Conservation (phyloP, 371 early-diverging fungal species). For the Apophysomyces sp. region DNA sequence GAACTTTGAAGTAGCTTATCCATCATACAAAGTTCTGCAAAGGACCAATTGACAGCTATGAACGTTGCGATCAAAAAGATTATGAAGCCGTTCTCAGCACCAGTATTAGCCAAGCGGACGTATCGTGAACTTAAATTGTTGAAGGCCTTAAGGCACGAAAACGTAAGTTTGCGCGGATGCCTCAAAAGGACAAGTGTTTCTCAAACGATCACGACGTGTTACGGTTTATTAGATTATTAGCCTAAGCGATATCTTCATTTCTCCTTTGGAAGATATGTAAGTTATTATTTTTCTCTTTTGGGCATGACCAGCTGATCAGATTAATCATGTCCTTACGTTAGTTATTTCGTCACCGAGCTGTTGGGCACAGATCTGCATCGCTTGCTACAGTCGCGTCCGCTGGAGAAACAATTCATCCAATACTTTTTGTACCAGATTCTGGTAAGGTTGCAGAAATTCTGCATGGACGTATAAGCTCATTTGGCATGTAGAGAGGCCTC, state of each 20-base stretch:
- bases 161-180: slow-evolving; percentile 45
- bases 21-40: slow-evolving; percentile 70
- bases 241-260: slow-evolving; percentile 88
- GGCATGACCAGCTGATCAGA: neutral
- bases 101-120: slow-evolving; percentile 92
- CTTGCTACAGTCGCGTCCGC: slow-evolving; percentile 80
- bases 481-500: slow-evolving; percentile 64
- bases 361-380: slow-evolving; percentile 94
- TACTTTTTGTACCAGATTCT: slow-evolving; percentile 96
- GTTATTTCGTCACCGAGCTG: slow-evolving; percentile 94
- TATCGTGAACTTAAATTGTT: slow-evolving; percentile 92
- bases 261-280: slow-evolving; percentile 88
- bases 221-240: slow-evolving; percentile 66
- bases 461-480: neutral
- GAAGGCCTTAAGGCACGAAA: slow-evolving; percentile 87
- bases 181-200: neutral
- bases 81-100: slow-evolving; percentile 89
- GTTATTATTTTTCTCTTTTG: slow-evolving; percentile 14
- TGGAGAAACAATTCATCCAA: slow-evolving; percentile 93
- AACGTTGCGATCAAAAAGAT: slow-evolving; percentile 96
- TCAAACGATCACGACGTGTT: neutral
- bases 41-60: slow-evolving; percentile 77
- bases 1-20: neutral
- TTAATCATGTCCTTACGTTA: slow-evolving; percentile 17
- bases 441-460: slow-evolving; percentile 34